Evolutionary conservation across 2,329 filamentous ascomycete genomes (phyloP).

Genomic region (Capronia epimyces): DNA sequence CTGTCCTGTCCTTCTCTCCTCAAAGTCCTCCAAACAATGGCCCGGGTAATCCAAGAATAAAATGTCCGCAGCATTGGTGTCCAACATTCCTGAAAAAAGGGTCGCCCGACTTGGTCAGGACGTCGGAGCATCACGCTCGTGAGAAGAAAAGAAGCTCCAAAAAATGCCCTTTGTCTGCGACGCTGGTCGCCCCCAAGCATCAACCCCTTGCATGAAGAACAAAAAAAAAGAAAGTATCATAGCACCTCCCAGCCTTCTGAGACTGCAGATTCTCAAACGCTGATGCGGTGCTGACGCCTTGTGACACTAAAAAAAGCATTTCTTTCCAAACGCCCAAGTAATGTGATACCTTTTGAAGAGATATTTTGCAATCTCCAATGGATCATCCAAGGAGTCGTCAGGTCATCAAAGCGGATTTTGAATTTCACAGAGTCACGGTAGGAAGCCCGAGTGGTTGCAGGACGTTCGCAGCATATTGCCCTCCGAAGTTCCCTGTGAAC

Average conservation of each 20-base stretch:
- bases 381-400: slow-evolving; percentile 15
- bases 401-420: slow-evolving; percentile 12
- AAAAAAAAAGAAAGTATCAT: neutral
- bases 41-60: slow-evolving; percentile 9
- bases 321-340: neutral
- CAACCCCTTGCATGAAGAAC: slow-evolving; percentile 1
- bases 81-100: slow-evolving; percentile 1
- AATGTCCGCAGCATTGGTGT: slow-evolving; percentile 9
- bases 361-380: neutral
- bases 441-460: slow-evolving; percentile 37
- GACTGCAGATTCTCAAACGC: slow-evolving; percentile 5
- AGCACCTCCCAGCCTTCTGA: neutral
- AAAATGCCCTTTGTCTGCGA: slow-evolving; percentile 9
- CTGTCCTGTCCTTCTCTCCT: neutral
- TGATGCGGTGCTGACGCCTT: neutral
- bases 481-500: slow-evolving; percentile 50
- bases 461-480: slow-evolving; percentile 52
- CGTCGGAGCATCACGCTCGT: slow-evolving; percentile 9
- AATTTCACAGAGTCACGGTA: slow-evolving; percentile 29
- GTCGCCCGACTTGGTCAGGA: slow-evolving; percentile 1
- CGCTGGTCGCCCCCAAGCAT: neutral
- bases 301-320: neutral
- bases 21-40: slow-evolving; percentile 13
- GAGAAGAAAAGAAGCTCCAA: slow-evolving; percentile 16
- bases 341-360: neutral